These are phyloP conservation scores for Candida succiphila DNA, from an alignment of 805 yeast genomes.

Conservation along the genomic window DNA sequence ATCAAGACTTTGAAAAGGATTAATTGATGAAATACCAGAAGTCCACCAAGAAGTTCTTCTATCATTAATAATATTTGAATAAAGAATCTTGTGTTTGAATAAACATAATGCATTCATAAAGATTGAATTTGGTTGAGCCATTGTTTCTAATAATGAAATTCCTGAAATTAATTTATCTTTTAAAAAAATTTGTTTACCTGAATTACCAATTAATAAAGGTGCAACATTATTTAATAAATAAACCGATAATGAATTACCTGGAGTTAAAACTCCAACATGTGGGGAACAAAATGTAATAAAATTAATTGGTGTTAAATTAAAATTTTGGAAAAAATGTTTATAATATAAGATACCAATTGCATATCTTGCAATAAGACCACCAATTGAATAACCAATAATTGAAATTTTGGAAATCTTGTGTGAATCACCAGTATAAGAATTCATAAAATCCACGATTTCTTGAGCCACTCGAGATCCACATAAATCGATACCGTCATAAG, in stretches of 20 bases:
- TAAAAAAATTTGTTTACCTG: constrained; percentile 69
- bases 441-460: constrained; percentile 43
- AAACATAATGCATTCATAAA: constrained; percentile 45
- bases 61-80: constrained; percentile 74
- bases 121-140: constrained; percentile 54
- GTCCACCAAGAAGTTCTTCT: constrained; percentile 80
- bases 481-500: constrained; percentile 81
- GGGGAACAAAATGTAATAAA: constrained; percentile 62
- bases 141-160: constrained; percentile 48
- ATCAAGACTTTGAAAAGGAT: constrained; percentile 41
- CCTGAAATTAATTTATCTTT: constrained; percentile 26
- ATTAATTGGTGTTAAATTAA: constrained; percentile 43
- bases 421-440: constrained; percentile 6
- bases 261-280: constrained; percentile 57
- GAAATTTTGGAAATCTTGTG: constrained; percentile 57
- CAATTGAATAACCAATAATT: constrained; percentile 79
- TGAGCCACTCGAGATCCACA: constrained; percentile 69
- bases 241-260: constrained; percentile 41
- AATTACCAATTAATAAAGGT: constrained; percentile 55
- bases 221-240: constrained; percentile 52
- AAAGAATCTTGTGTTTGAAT: constrained; percentile 47
- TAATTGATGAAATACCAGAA: constrained; percentile 53
- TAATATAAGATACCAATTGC: constrained; percentile 63
- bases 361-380: constrained; percentile 77
- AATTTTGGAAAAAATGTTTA: constrained; percentile 33